Evolutionary conservation across 2,329 filamentous ascomycete species (phyloP), one percentile per base, ranked within the genome.

Genomic region (Trichoderma atrobrunneum): DNA sequence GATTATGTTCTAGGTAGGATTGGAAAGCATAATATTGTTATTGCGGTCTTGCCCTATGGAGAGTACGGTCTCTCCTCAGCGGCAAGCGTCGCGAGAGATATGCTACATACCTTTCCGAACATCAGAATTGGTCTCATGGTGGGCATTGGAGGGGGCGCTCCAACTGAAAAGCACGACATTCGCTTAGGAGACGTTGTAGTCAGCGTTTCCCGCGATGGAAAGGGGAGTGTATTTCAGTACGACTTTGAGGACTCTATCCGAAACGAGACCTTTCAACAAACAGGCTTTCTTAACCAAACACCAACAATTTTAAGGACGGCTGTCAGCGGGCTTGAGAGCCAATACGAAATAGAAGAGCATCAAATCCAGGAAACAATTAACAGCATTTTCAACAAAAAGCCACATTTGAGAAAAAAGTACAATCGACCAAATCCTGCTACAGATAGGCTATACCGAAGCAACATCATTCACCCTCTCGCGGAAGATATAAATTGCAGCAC

Each of bases 1-100:
- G 11, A 68, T 4, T 81, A 80, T 64, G 76, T 71, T 0, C 36
- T 78, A 0, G 78, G 79, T 4, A 61, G 70, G 5, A 76, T 81
- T 30, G 73, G 76, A 1, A 56, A 61, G 1, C 79, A 81, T 24
- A 61, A 68, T 8, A 16, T 66, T 3, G 63, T 34, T 14, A 56
- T 66, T n/a, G 26, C 67, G 1, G 36, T 39, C 21, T 18, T 70
- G 8, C 67, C 67, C 7, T 8, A 30, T 7, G 67, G 57, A 32
- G 36, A 48, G 18, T 54, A 64, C 14, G 67, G 67, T 5, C 32
- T 32, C 11, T 32, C 59, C 2, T 51, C 67, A 1, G 67, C 67
- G 7, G 57, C 67, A 16, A 54, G 28, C 7, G 57, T 64, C 2
- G 67, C 67, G 3, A 70, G 60, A 30, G 57, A 70, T 12, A 62